Base-by-base conservation (phyloP, 1,284 basidiomycete genomes). In the Leucoagaricus sp. region DNA sequence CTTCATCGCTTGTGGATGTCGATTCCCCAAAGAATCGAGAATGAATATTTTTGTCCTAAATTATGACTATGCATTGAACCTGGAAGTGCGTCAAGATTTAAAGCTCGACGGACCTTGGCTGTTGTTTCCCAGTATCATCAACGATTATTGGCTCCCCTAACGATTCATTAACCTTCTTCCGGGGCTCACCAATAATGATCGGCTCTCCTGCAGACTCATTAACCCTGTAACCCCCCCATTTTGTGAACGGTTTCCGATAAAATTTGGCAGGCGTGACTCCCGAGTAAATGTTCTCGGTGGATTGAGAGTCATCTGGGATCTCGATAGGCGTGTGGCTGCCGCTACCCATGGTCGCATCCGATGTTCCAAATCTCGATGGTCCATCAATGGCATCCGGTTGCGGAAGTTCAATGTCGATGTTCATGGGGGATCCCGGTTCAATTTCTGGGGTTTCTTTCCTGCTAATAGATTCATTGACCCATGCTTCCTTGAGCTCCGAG, bases 1-100 rank as follows among this genome's bases (percentile, higher is more conserved):
- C 42, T 75, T 88, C 45, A 78, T 70, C 0, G 87, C 92, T 19
- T 83, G 78, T 0, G 75, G 73, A 71, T 98, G 96, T 12, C 75
- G 72, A 10, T 75, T 74, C 1, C 89, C 88, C 25, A 99, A 80
- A 1, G 95, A 98, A 69, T 99, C 96, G 52, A 98, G 82, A 0
- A 86, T 92, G 66, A 94, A 85, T 45, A 97, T 89, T 63, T 82
- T 85, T 2, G 91, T 86, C 49, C 91, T 93, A 60, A 12, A 31
- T 7, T 23, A 6, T 19, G 46, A 36, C 5, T 34, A 26, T 23
- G 19, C 29, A 12, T 28, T 26, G 13, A 7, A 31, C 10, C 17
- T 25, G 10, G 2, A 31, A 13, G 7, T 29, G 19, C 23, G 46
- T 3, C 13, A 6, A 23, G 21, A 19, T 33, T 6, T 23, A 44